Conservation (phyloP, 371 early-diverging fungal species). For the Mucor saturninus region DNA sequence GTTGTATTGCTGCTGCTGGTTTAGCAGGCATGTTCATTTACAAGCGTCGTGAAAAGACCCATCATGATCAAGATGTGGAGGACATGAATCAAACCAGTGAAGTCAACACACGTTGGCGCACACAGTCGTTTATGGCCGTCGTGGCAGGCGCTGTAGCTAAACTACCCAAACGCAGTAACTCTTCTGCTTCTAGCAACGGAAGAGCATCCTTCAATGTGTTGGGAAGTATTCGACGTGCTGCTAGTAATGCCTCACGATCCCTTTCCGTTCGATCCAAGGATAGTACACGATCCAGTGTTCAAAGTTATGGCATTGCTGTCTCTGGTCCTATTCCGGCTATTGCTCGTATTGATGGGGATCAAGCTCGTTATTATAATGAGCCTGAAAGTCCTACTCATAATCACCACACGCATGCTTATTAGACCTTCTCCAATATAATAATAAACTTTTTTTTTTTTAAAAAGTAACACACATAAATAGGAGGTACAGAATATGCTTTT, state of each 20-base stretch:
- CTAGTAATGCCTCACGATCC: slow-evolving; percentile 34
- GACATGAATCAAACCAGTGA: slow-evolving; percentile 19
- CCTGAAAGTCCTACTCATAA: slow-evolving; percentile 10
- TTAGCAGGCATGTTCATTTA: slow-evolving; percentile 48
- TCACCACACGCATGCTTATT: slow-evolving; percentile 32
- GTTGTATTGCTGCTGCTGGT: slow-evolving; percentile 47
- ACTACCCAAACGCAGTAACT: slow-evolving; percentile 30
- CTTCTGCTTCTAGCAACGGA: slow-evolving; percentile 12
- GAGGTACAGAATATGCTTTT: too few species aligned
- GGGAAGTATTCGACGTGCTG: slow-evolving; percentile 35
- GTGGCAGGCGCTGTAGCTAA: slow-evolving; percentile 47
- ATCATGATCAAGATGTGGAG: slow-evolving; percentile 27
- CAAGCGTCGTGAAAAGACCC: slow-evolving; percentile 26
- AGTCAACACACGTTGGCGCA: slow-evolving; percentile 43
- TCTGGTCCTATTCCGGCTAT: slow-evolving; percentile 33
- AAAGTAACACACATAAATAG: too few species aligned
- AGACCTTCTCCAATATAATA: neutral
- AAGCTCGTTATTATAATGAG: slow-evolving; percentile 18
- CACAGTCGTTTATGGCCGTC: slow-evolving; percentile 44
- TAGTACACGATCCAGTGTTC: slow-evolving; percentile 21
- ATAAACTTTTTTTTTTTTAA: too few species aligned
- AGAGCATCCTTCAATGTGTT: slow-evolving; percentile 23
- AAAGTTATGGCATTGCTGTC: slow-evolving; percentile 36
- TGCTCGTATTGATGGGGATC: slow-evolving; percentile 32
- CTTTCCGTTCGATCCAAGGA: slow-evolving; percentile 16